These are phyloP conservation scores for Metroxylon sagu DNA, from an alignment of 176 grass and related monocot species.

Conservation along the genomic window DNA sequence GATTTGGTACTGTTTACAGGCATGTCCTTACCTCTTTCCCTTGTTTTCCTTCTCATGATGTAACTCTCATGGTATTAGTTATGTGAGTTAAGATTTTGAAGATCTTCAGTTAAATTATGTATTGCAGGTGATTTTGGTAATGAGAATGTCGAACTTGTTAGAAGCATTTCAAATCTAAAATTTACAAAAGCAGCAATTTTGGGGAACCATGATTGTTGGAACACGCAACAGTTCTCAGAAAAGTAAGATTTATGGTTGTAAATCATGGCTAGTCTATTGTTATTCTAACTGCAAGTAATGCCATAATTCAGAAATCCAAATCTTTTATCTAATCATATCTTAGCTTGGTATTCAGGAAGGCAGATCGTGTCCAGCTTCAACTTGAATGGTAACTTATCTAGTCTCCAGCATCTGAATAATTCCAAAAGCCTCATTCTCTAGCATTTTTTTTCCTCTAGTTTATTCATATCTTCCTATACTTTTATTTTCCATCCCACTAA, in stretches of 20 bases:
- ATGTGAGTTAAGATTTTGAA: conserved; percentile 1
- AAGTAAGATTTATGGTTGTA: conserved; percentile 47
- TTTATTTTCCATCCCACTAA: no score
- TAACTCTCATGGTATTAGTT: not conserved
- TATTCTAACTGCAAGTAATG: conserved; percentile 15
- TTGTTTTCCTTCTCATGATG: conserved; percentile 1
- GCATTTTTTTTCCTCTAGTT: not conserved
- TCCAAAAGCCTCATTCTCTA: not conserved
- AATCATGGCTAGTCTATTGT: conserved; percentile 1
- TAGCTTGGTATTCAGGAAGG: conserved; percentile 53
- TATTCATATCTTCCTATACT: no score
- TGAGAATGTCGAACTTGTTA: conserved; percentile 89
- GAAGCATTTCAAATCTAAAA: conserved; percentile 78
- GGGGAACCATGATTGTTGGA: conserved; percentile 91
- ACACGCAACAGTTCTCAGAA: conserved; percentile 71
- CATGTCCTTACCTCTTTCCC: conserved; percentile 4
- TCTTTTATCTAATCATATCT: conserved; percentile 27
- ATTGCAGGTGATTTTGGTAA: conserved; percentile 85
- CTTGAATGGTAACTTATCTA: conserved; percentile 49
- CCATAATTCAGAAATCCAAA: conserved; percentile 11
- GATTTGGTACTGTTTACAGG: conserved; percentile 95
- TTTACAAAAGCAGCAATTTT: conserved; percentile 88
- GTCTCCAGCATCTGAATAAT: conserved; percentile 3
- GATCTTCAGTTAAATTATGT: conserved; percentile 1
- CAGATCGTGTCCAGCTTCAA: conserved; percentile 59